Evolutionary conservation across 1,284 basidiomycete genomes (phyloP).

Genomic region (Butyriboletus appendiculatus): DNA sequence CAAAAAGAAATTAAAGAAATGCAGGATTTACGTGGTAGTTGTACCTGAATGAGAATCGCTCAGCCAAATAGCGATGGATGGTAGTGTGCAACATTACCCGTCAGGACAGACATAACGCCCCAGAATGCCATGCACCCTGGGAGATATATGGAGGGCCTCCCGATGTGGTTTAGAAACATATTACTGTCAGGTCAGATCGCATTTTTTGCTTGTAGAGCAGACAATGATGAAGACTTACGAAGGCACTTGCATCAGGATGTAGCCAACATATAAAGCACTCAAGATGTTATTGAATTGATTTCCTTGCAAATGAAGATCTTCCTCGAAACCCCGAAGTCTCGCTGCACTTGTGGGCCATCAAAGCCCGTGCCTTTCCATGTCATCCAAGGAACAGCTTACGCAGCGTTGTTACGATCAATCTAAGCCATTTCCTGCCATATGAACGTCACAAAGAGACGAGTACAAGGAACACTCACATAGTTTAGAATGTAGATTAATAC

Average conservation of each 20-base stretch:
- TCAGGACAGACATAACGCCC: slow-evolving; percentile 67
- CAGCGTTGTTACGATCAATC: slow-evolving; percentile 72
- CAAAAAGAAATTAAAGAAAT: slow-evolving; percentile 9
- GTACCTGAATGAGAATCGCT: slow-evolving; percentile 9
- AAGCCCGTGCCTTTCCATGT: neutral
- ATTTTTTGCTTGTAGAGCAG: neutral
- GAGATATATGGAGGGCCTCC: slow-evolving; percentile 75
- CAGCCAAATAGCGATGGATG: neutral
- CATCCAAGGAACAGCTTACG: slow-evolving; percentile 39
- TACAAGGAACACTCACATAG: slow-evolving; percentile 41
- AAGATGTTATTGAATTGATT: slow-evolving; percentile 69
- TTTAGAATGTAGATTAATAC: slow-evolving; percentile 59
- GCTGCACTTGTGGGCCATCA: slow-evolving; percentile 24
- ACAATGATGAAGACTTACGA: slow-evolving; percentile 32
- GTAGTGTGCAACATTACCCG: slow-evolving; percentile 40
- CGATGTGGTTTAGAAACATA: slow-evolving; percentile 72
- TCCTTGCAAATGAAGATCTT: slow-evolving; percentile 39
- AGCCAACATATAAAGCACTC: slow-evolving; percentile 72
- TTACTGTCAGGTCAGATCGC: slow-evolving; percentile 45
- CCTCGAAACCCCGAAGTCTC: slow-evolving; percentile 30
- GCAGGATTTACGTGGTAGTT: slow-evolving; percentile 22
- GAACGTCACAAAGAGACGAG: neutral
- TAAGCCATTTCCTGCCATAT: slow-evolving; percentile 24
- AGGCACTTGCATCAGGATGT: slow-evolving; percentile 64
- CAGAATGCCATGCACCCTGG: slow-evolving; percentile 72